Base-by-base conservation (phyloP, 495 filamentous ascomycete genomes). In the Xylaria cubensis region DNA sequence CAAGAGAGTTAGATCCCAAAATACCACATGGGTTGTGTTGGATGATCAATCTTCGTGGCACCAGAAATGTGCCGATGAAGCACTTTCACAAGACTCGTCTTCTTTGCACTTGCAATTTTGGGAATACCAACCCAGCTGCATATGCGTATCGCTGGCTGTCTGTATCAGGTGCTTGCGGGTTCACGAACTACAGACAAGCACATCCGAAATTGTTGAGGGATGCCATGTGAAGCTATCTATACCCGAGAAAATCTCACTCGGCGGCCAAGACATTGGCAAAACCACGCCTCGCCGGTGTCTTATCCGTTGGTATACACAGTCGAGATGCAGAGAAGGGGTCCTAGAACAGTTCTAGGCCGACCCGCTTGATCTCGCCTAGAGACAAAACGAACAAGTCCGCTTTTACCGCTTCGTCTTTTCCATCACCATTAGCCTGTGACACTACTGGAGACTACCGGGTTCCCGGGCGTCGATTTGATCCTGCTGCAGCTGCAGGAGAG, bases 41-140 rank as follows among this genome's bases (percentile, higher is more conserved):
- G 64, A 67, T 55, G 64, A 67, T 56, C 48, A 8, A 42, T 29
- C 17, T 39, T 21, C 64, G 48, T 67, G 48, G 64, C 64, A 55
- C 64, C 64, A 67, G 41, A 26, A 55, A 55, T 32, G 21, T 19
- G 64, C 64, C 34, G 62, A 34, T 24, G 12, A 42, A 3, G 19
- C 39, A 29, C 42, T 29, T 67, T 44, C 17, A 21, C 46, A 10
- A 15, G 46, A 17, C 29, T 51, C 36, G 36, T 39, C 8, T 32
- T 17, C 7, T 24, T 24, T 53, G 46, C 24, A n/a, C 24, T 67
- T 24, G 26, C 17, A 13, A 53, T 26, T 50, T 48, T 56, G 53
- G 1, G 1, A 32, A 29, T 21, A 32, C 53, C 13, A 12, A 32
- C 24, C 53, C 3, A 24, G 24, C 4, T 55, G 24, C 26, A 56